Percentiles rank a stretch among this genome's conserved stretches.
Conservation (phyloP, 139 green algal species). For the Chlamydomonas asymmetrica region DNA sequence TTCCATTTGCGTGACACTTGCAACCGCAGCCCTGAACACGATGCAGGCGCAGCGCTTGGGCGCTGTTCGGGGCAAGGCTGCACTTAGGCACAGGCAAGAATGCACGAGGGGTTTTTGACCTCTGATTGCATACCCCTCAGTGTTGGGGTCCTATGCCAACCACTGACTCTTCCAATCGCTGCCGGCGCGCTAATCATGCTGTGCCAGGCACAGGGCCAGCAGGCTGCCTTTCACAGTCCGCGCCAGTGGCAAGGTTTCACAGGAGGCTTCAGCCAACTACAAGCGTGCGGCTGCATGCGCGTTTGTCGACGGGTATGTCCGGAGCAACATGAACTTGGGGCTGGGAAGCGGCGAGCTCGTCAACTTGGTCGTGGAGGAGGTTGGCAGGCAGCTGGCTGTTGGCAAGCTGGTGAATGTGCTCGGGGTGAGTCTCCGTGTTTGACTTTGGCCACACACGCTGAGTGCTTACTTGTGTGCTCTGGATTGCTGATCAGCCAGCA, state of each 20-base stretch:
- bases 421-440: no score
- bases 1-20: no score
- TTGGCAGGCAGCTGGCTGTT: conserved; percentile 10
- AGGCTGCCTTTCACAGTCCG: not conserved
- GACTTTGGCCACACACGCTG: no score
- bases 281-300: not conserved
- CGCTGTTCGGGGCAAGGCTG: no score
- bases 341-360: conserved; percentile 26
- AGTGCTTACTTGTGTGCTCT: no score
- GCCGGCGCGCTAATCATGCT: no score
- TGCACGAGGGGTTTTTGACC: no score
- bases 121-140: not conserved
- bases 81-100: no score
- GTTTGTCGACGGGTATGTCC: conserved; percentile 27
- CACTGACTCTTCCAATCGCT: conserved; percentile 8
- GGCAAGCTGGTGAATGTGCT: no score
- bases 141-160: not conserved
- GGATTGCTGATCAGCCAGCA: not conserved
- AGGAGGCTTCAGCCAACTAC: not conserved
- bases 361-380: conserved; percentile 27
- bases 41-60: no score
- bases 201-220: not conserved
- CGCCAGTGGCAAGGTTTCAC: not conserved
- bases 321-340: not conserved
- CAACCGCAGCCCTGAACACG: no score